Evolutionary conservation across 352 stramenopile species (phyloP).

Genomic region (Chrysophaeum taylorii): DNA sequence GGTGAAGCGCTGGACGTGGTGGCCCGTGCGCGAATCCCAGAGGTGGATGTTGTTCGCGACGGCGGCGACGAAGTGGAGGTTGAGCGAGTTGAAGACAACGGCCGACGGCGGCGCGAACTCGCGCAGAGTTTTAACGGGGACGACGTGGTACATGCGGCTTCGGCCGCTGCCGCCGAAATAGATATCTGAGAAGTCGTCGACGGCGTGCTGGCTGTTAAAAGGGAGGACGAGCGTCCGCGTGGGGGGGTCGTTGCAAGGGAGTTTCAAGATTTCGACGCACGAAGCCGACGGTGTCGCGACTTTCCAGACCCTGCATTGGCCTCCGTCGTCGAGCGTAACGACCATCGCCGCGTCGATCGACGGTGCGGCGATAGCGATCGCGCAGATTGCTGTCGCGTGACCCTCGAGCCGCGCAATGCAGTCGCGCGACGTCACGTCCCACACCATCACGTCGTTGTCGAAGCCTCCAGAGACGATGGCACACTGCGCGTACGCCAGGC

Average conservation of each 20-base stretch:
- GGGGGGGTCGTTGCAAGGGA: neutral
- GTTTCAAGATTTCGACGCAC: neutral
- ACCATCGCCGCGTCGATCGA: slow-evolving; percentile 45
- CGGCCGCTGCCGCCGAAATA: slow-evolving; percentile 12
- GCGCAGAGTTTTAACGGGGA: slow-evolving; percentile 16
- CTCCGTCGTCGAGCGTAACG: slow-evolving; percentile 55
- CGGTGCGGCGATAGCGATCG: slow-evolving; percentile 54
- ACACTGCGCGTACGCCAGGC: slow-evolving; percentile 60
- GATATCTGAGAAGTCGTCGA: slow-evolving; percentile 19
- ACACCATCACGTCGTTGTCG: slow-evolving; percentile 63
- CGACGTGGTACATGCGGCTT: slow-evolving; percentile 10
- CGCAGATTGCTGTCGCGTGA: slow-evolving; percentile 59
- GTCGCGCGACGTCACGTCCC: slow-evolving; percentile 64
- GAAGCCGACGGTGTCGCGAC: slow-evolving; percentile 12
- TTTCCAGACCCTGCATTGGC: slow-evolving; percentile 64
- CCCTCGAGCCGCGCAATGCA: slow-evolving; percentile 51
- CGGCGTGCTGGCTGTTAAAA: slow-evolving; percentile 4
- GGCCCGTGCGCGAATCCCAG: slow-evolving; percentile 23
- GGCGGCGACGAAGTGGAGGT: slow-evolving; percentile 27
- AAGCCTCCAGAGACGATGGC: slow-evolving; percentile 63
- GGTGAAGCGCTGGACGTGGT: slow-evolving; percentile 24
- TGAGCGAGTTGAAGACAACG: slow-evolving; percentile 26
- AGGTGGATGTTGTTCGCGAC: slow-evolving; percentile 25
- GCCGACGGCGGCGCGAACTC: slow-evolving; percentile 25
- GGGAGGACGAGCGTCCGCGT: neutral